Evolutionary conservation across 139 green algal species (phyloP).

Genomic region (Chlorella sp.): DNA sequence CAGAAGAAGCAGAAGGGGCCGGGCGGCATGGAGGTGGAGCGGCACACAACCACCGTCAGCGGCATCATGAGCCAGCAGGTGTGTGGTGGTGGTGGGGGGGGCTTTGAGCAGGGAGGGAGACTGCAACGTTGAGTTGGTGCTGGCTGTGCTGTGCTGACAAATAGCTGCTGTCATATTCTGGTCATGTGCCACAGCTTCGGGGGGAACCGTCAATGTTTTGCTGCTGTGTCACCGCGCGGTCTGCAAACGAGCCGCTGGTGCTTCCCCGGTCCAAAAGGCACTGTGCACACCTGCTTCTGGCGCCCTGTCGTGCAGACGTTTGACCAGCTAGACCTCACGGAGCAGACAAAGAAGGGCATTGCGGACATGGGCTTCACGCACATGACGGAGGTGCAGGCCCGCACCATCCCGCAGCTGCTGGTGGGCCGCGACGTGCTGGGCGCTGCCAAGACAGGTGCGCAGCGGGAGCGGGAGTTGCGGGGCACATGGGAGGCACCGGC

Average conservation of each 20-base stretch:
- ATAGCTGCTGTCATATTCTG: no score
- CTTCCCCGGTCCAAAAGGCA: no score
- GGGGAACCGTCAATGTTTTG: no score
- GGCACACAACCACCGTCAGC: constrained; percentile 14
- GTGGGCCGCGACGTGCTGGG: constrained; percentile 94
- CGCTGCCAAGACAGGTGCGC: constrained; percentile 88
- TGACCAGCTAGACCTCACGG: constrained; percentile 72
- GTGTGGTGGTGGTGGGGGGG: background rate
- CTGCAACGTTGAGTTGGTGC: no score
- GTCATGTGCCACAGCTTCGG: no score
- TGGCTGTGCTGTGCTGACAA: no score
- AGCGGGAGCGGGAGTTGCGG: background rate
- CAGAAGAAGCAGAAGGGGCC: constrained; percentile 31
- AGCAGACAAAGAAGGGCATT: constrained; percentile 70
- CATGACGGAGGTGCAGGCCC: constrained; percentile 97
- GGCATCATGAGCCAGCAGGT: constrained; percentile 41
- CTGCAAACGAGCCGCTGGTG: no score
- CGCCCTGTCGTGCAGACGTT: constrained; percentile 64
- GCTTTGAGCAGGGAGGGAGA: no score
- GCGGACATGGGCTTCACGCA: constrained; percentile 83
- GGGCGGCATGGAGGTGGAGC: constrained; percentile 1
- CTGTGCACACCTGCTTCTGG: no score
- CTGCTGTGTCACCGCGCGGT: no score
- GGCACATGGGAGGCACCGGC: no score
- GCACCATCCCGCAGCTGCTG: constrained; percentile 93